Evolutionary conservation across 2,329 filamentous ascomycete genomes (phyloP).

Genomic region (Zasmidium citrigriseum): DNA sequence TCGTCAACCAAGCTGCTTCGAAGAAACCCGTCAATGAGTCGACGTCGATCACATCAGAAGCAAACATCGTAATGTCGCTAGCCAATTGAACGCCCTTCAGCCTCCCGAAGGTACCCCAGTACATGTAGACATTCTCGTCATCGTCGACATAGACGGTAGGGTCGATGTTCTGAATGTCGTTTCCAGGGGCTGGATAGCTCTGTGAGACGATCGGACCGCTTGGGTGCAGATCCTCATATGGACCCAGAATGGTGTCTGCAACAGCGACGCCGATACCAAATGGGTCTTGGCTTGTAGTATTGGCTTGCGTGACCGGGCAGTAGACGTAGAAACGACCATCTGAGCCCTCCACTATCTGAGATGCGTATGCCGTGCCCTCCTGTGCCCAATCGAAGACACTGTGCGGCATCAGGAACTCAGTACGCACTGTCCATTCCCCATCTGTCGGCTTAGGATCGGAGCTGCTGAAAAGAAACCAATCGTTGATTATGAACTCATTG

Average conservation of each 20-base stretch:
- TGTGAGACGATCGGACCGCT: conserved; percentile 1
- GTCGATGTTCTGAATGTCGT: conserved; percentile 3
- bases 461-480: conserved; percentile 4
- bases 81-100: background rate
- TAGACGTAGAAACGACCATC: conserved; percentile 3
- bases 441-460: background rate
- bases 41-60: background rate
- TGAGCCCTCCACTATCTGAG: background rate
- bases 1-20: conserved; percentile 4
- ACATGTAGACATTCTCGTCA: conserved; percentile 4
- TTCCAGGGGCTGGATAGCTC: conserved; percentile 1
- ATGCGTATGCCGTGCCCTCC: background rate
- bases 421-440: background rate
- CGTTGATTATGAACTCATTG: background rate
- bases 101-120: conserved; percentile 4
- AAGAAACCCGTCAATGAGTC: background rate
- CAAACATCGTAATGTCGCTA: background rate
- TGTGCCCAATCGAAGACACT: background rate
- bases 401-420: background rate
- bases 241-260: conserved; percentile 1
- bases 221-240: conserved; percentile 1
- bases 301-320: background rate
- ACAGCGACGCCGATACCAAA: conserved; percentile 4
- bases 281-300: background rate
- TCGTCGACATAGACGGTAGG: conserved; percentile 1